A percentile compares a stretch with the other conserved stretches of the same genome.
Evolutionary conservation across 768 basidiomycete genomes (phyloP).

Genomic region (Mycena rebaudengoi): DNA sequence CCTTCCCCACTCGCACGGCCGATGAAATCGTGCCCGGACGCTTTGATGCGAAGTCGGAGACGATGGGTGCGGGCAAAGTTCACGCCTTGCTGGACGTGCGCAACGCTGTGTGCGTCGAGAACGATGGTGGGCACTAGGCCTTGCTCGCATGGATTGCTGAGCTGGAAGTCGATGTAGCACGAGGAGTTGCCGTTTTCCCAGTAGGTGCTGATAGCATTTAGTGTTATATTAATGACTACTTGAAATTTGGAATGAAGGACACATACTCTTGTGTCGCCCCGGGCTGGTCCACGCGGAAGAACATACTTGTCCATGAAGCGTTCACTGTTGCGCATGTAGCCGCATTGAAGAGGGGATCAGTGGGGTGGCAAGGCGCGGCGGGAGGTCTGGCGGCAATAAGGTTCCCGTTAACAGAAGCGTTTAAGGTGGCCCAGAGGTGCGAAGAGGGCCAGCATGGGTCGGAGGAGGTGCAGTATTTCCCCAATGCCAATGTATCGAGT

Average conservation of each 20-base stretch:
- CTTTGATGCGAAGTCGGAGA: conserved; percentile 33
- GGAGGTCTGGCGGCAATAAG: conserved; percentile 9
- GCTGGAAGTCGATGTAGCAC: conserved; percentile 41
- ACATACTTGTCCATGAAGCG: conserved; percentile 10
- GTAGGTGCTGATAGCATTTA: conserved; percentile 12
- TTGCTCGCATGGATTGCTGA: conserved; percentile 31
- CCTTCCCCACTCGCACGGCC: conserved; percentile 41
- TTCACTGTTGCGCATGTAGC: conserved; percentile 9
- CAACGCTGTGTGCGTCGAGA: conserved; percentile 29
- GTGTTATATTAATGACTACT: background rate
- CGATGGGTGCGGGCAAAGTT: conserved; percentile 26
- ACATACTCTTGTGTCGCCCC: conserved; percentile 14
- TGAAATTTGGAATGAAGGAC: background rate
- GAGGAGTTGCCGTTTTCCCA: conserved; percentile 20
- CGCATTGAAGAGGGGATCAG: conserved; percentile 9
- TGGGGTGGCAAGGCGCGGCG: conserved; percentile 11
- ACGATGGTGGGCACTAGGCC: conserved; percentile 30
- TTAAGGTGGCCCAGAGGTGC: conserved; percentile 1
- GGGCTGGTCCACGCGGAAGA: conserved; percentile 13
- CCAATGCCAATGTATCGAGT: background rate
- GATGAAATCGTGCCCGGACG: conserved; percentile 42
- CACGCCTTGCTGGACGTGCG: conserved; percentile 31
- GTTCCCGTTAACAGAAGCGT: conserved; percentile 8
- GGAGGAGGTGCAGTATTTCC: conserved; percentile 5
- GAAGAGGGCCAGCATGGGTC: conserved; percentile 16